A percentile compares a stretch with the other conserved stretches of the same genome.
Evolutionary conservation across 306 rosid genomes (phyloP).

Genomic region (Echinosophora koreensis): DNA sequence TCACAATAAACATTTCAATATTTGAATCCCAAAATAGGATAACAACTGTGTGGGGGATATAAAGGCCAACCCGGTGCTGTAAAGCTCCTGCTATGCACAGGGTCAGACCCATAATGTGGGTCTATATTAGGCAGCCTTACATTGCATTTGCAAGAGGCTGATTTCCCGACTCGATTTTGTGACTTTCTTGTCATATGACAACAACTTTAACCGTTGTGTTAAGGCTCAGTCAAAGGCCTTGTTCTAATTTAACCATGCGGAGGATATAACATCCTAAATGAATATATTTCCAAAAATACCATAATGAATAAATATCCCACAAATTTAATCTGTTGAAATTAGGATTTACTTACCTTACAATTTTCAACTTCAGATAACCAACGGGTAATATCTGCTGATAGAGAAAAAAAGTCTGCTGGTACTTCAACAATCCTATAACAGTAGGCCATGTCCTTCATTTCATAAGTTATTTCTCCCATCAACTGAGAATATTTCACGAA

Average conservation of each 20-base stretch:
- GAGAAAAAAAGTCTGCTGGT: constrained; percentile 73
- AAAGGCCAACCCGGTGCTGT: no score
- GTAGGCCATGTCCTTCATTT: constrained; percentile 85
- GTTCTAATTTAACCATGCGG: background rate
- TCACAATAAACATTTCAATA: constrained; percentile 29
- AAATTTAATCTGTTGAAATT: background rate
- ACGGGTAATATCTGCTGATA: constrained; percentile 75
- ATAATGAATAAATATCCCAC: constrained; percentile 13
- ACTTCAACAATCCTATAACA: constrained; percentile 69
- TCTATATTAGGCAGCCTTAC: no score
- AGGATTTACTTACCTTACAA: constrained; percentile 68
- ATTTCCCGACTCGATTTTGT: no score
- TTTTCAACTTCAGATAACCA: constrained; percentile 90
- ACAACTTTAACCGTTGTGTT: no score
- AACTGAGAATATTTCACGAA: constrained; percentile 57
- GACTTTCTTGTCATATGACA: no score
- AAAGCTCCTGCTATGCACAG: no score
- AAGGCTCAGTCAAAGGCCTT: no score
- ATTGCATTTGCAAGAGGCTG: no score
- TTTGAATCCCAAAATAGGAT: constrained; percentile 4
- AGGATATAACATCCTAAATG: constrained; percentile 5
- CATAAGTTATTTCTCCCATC: constrained; percentile 88
- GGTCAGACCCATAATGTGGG: no score
- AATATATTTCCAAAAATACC: constrained; percentile 6
- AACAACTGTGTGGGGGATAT: background rate